Evolutionary conservation across 2,329 filamentous ascomycete species (phyloP), one percentile per base, ranked within the genome.

Genomic region (Colletotrichum nymphaeae): DNA sequence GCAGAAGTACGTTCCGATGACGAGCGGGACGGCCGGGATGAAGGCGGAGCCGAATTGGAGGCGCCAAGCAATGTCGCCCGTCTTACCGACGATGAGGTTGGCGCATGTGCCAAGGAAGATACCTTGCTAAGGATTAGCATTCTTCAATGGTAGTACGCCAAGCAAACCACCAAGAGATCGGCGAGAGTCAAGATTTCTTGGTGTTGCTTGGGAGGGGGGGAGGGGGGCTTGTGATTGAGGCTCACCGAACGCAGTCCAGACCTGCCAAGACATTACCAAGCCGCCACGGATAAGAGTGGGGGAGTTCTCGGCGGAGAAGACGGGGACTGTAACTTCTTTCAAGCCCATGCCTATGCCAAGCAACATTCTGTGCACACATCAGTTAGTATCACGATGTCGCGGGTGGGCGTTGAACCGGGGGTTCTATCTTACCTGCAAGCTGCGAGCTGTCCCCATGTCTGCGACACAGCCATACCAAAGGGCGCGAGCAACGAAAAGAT

Each of bases 81-180:
- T 86, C 63, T 91, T 84, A 58, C 89, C 90, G 55, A 93, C 89
- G 4, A 87, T 89, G 35, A 93, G 84, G 77, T 93, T 93, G 74
- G 91, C 91, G 71, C 86, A 88, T 67, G 88, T 91, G 11, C 92
- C 93, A 24, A 93, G 83, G 80, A 93, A 91, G 76, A 93, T 93
- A 53, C 90, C 90, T 77, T 78, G 69, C 24, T 76, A 76, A 76
- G 59, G 53, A 71, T 26, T 73, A 52, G 19, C 26, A 19, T 53
- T 65, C 16, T 5, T 16, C 28, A 14, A 5, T 9, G 26, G 22
- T 22, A 11, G 30, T 19, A 16, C 5, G 19, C 58, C 24, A 60
- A 19, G 32, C 24, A 1, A 7, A 24, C 2, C 1, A 37, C 52
- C 32, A 46, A 65, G 52, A 46, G 30, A 22, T 12, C 19, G 16